Base-by-base conservation (phyloP, 2,329 filamentous ascomycete species). In the Aspergillus fischeri region DNA sequence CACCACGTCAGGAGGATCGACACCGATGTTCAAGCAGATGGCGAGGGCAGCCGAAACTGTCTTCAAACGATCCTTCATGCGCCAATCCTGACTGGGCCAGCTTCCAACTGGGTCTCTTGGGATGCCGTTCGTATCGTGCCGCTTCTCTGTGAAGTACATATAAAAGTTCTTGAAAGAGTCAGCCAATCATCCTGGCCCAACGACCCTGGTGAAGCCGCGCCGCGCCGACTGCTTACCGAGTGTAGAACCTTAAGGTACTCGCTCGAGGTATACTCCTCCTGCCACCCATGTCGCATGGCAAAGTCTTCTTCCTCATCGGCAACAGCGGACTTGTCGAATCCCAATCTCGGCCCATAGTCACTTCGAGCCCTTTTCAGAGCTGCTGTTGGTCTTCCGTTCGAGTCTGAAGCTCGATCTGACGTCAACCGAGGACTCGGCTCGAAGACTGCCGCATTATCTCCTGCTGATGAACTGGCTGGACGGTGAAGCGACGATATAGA, bases 111-210 rank as follows among this genome's bases (percentile, higher is more conserved):
- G 77, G 57, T 78, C 77, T 70, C 92, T 91, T 17, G 92, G 91
- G 64, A 92, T 91, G 24, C 92, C 94, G 38, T 91, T 93, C 24
- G 91, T 94, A 73, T 97, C 94, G 76, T 99, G 94, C 53, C 93
- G 88, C 76, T 97, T 97, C 75, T 99, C 94, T 62, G 93, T 97
- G 75, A 90, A 99, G 77, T 99, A 99, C 93, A 97, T 97, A 80
- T 96, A 97, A 86, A 96, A 99, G 65, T 91, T 95, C 89, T 96
- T 75, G 55, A 59, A 32, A 29, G n/a, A 56, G 53, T 61, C 56
- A 63, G 61, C 38, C 27, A 29, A 27, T 14, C 20, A 21, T 38
- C 14, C 32, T 5, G 32, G 32, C 32, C 32, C 35, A 50, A 38
- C 27, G 25, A n/a, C 24, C 49, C 24, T 8, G 24, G 24, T 32